Base-by-base conservation (phyloP, 768 basidiomycete species). In the Leucocoprinus sp. region DNA sequence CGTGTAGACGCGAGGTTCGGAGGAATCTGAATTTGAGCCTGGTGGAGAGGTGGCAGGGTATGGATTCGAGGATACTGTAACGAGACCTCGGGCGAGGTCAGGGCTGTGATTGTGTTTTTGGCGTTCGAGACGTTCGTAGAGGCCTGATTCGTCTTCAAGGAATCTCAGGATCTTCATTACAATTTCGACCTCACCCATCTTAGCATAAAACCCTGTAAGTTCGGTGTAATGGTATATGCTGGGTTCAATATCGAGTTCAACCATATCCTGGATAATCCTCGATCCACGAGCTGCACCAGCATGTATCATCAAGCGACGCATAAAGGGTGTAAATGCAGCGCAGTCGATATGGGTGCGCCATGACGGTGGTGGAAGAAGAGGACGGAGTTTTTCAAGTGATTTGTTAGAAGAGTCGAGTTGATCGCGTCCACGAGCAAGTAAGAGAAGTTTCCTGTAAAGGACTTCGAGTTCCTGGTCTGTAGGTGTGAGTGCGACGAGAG, bases 251-350 rank as follows among this genome's bases (percentile, higher is more conserved):
- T 71, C 72, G 0, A 72, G 54, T 5, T 53, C 41, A 3, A 65
- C 37, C 77, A 84, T 81, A 54, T 83, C 78, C n/a, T 51, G 51
- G 29, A 84, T 41, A 15, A 82, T 63, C 17, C 52, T 49, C 0
- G 63, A 54, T 0, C 72, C 75, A 22, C 57, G 55, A 4, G 53
- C 37, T 0, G 68, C 55, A 1, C 66, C 63, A 22, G 49, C 52
- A 3, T 55, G 41, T 4, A 52, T 43, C 41, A 66, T 65, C 52
- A 77, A 62, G 15, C 57, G 57, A 27, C 62, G 57, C 31, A 82
- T 58, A 55, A 84, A 84, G 0, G 76, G 69, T 1, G 67, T 74
- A 55, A 84, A 85, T 1, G 68, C 61, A 4, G 58, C 51, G 2
- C 22, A 26, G 21, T 45, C 48, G 56, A 45, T 54, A 51, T 8